Evolutionary conservation across 352 stramenopile species (phyloP).

Genomic region (Globisporangium carolinianum): DNA sequence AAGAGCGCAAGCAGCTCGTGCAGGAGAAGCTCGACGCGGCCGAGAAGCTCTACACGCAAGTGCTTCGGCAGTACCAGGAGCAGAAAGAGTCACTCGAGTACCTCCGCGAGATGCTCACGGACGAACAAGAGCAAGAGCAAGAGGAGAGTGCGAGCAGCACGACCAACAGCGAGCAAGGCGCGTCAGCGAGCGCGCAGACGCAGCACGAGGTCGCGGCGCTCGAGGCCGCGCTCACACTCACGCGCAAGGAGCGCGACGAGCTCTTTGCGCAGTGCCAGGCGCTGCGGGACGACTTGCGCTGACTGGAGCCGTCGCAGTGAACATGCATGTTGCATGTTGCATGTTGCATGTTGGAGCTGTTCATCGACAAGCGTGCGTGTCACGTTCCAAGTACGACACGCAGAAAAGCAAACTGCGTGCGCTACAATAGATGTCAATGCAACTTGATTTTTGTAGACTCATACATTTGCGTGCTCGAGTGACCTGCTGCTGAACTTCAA

Average conservation of each 20-base stretch:
- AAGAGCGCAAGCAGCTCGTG: slow-evolving; percentile 34
- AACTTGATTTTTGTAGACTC: not conserved
- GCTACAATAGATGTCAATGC: not conserved
- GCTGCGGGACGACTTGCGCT: slow-evolving; percentile 40
- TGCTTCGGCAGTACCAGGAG: slow-evolving; percentile 59
- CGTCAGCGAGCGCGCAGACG: not conserved
- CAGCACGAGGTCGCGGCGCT: slow-evolving; percentile 22
- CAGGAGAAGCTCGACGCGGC: slow-evolving; percentile 59
- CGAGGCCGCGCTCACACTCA: slow-evolving; percentile 22
- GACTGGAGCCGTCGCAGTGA: not conserved
- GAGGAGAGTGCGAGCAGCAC: slow-evolving; percentile 8
- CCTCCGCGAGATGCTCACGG: slow-evolving; percentile 42
- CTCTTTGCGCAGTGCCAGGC: slow-evolving; percentile 57
- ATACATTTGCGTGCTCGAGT: not conserved
- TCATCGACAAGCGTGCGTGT: too few relatives aligned
- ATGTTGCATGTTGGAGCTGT: too few relatives aligned
- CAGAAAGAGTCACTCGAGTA: slow-evolving; percentile 59
- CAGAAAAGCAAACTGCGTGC: not conserved
- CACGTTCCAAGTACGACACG: too few relatives aligned
- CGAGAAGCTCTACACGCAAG: slow-evolving; percentile 68
- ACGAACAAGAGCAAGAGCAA: slow-evolving; percentile 33
- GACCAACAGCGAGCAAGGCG: slow-evolving; percentile 11
- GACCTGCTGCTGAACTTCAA: not conserved
- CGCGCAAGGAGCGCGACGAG: slow-evolving; percentile 46
- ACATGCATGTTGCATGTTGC: too few relatives aligned